Evolutionary conservation across 1,284 basidiomycete species (phyloP).

Genomic region (Anthracocystis walkeri): DNA sequence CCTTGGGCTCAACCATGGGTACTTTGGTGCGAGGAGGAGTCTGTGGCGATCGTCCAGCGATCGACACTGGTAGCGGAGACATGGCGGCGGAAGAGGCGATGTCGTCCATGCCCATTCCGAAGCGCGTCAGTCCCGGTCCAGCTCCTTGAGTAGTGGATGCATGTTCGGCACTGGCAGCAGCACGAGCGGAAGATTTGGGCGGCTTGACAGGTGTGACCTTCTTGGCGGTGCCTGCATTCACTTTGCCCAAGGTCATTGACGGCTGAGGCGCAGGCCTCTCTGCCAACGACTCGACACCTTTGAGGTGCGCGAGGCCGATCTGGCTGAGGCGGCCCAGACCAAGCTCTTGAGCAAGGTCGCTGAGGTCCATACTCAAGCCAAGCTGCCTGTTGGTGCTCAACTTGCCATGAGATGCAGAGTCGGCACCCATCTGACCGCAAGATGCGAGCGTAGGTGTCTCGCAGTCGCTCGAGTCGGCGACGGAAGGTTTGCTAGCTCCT

Average conservation of each 20-base stretch:
- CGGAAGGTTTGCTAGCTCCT: not conserved
- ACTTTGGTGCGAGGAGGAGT: conserved; percentile 32
- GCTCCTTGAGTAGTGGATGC: not conserved
- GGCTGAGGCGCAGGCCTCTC: conserved; percentile 21
- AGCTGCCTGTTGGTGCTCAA: conserved; percentile 30
- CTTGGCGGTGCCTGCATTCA: conserved; percentile 4
- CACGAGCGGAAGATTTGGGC: conserved; percentile 47
- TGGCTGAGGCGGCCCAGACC: conserved; percentile 53
- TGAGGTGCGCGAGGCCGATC: conserved; percentile 40
- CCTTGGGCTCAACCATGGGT: conserved; percentile 16
- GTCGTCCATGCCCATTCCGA: conserved; percentile 27
- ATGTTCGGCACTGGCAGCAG: not conserved
- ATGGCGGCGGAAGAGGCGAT: conserved; percentile 38
- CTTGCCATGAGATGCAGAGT: conserved; percentile 2
- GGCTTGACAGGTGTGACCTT: conserved; percentile 43
- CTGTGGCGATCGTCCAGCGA: conserved; percentile 49
- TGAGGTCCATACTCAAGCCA: conserved; percentile 51
- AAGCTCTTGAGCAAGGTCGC: conserved; percentile 50
- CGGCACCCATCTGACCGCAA: conserved; percentile 36
- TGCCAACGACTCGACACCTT: conserved; percentile 28
- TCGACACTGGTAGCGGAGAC: conserved; percentile 47
- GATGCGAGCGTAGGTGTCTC: conserved; percentile 53
- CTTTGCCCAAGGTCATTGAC: not conserved
- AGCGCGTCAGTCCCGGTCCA: conserved; percentile 19
- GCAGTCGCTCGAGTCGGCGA: conserved; percentile 47